Conservation (phyloP, 345 rosid species). For the Pistacia integerrima region DNA sequence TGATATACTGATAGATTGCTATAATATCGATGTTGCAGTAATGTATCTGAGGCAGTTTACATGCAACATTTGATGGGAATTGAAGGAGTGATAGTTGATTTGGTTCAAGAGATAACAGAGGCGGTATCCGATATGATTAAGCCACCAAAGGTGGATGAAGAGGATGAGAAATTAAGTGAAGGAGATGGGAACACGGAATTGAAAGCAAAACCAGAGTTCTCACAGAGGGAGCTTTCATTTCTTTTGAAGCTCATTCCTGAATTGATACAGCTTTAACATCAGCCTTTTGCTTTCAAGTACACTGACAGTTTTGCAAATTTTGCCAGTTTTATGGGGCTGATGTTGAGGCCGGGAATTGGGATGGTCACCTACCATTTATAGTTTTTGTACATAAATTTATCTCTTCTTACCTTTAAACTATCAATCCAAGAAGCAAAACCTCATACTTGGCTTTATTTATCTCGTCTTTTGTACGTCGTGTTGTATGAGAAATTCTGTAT, state of each 20-base stretch:
- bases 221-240: conserved; percentile 74
- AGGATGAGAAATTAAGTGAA: conserved; percentile 17
- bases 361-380: not conserved
- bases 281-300: not conserved
- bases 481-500: too few species aligned
- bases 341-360: not conserved
- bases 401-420: not conserved
- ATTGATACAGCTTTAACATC: conserved; percentile 46
- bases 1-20: not conserved
- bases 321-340: not conserved
- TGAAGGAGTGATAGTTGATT: conserved; percentile 87
- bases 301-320: not conserved
- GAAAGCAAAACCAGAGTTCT: conserved; percentile 61
- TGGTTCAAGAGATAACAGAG: conserved; percentile 75
- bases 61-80: conserved; percentile 93
- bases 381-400: not conserved
- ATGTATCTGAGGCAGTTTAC: conserved; percentile 82
- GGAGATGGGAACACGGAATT: conserved; percentile 4
- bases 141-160: conserved; percentile 34
- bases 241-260: conserved; percentile 87
- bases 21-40: conserved; percentile 36
- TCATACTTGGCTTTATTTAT: not conserved
- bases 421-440: not conserved
- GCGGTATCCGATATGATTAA: conserved; percentile 59
- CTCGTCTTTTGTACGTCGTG: not conserved